A percentile compares a stretch with the other conserved stretches of the same genome.
These are phyloP conservation scores for Microcera coccophila DNA, from an alignment of 2,329 filamentous ascomycete species.

Conservation along the genomic window DNA sequence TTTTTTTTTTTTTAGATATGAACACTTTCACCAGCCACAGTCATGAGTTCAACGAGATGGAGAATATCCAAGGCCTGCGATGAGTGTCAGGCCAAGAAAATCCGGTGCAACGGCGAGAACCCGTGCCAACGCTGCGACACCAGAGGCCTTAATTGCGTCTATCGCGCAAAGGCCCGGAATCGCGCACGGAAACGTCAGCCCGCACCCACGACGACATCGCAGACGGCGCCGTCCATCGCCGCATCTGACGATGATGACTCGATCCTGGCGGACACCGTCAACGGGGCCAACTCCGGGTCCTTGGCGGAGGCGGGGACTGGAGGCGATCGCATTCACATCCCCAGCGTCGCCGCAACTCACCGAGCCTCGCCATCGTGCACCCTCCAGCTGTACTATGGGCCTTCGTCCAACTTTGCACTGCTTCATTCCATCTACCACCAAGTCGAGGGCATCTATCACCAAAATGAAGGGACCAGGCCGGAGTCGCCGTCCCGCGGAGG, in stretches of 20 bases:
- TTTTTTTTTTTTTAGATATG: too few species aligned
- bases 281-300: slow-evolving; percentile 6
- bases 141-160: slow-evolving; percentile 27
- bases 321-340: slow-evolving; percentile 31
- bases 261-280: slow-evolving; percentile 7
- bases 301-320: slow-evolving; percentile 12
- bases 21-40: slow-evolving; percentile 4
- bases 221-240: slow-evolving; percentile 15
- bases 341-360: slow-evolving; percentile 45
- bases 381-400: slow-evolving; percentile 44
- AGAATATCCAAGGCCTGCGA: slow-evolving; percentile 34
- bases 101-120: slow-evolving; percentile 30
- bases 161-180: slow-evolving; percentile 31
- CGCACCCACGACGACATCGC: slow-evolving; percentile 16
- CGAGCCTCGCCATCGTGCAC: slow-evolving; percentile 41
- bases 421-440: slow-evolving; percentile 33
- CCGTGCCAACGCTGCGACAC: slow-evolving; percentile 29
- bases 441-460: slow-evolving; percentile 31
- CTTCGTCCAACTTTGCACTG: slow-evolving; percentile 44
- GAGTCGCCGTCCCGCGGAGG: slow-evolving; percentile 22
- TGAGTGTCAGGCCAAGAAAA: slow-evolving; percentile 32
- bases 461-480: slow-evolving; percentile 28
- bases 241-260: slow-evolving; percentile 18
- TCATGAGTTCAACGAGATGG: slow-evolving; percentile 29
- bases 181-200: slow-evolving; percentile 24